phyloP scores from a whole-genome alignment of 352 stramenopile species.

The Phytophthora tubulina region DNA sequence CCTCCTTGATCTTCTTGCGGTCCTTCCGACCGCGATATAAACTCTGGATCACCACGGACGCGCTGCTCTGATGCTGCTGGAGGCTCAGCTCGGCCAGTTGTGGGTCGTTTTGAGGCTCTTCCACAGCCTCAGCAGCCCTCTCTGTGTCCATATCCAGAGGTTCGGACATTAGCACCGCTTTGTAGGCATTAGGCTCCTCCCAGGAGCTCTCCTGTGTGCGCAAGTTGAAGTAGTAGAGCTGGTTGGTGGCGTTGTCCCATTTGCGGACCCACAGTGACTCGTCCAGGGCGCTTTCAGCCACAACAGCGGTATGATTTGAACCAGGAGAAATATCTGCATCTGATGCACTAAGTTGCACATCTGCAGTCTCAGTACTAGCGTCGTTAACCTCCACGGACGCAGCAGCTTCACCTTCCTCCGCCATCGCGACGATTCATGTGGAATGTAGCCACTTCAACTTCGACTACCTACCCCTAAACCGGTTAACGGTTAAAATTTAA shows the following conservation, averaged over 20 bases:
- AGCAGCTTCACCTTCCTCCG: neutral
- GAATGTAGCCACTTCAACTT: slow-evolving; percentile 33
- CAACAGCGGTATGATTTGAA: neutral
- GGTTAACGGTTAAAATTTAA: slow-evolving; percentile 7
- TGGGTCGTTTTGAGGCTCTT: neutral
- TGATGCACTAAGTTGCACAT: neutral
- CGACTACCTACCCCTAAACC: slow-evolving; percentile 1
- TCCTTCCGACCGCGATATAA: slow-evolving; percentile 41
- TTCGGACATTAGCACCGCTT: slow-evolving; percentile 34
- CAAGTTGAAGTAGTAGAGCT: slow-evolving; percentile 51
- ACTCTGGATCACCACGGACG: slow-evolving; percentile 46
- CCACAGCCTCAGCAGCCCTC: slow-evolving; percentile 8
- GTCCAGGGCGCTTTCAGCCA: neutral
- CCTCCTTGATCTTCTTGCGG: slow-evolving; percentile 35
- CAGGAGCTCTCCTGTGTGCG: slow-evolving; percentile 45
- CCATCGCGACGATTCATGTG: slow-evolving; percentile 17
- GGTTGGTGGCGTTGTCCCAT: slow-evolving; percentile 38
- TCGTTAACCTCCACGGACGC: neutral
- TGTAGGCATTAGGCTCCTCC: slow-evolving; percentile 39
- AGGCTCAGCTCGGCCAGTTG: neutral
- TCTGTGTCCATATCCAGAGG: slow-evolving; percentile 20
- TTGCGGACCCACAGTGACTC: slow-evolving; percentile 44
- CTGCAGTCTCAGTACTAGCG: neutral
- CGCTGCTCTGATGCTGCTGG: slow-evolving; percentile 11
- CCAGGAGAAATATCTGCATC: neutral